Conservation (phyloP, 768 basidiomycete species). For the Lactarius indigo region DNA sequence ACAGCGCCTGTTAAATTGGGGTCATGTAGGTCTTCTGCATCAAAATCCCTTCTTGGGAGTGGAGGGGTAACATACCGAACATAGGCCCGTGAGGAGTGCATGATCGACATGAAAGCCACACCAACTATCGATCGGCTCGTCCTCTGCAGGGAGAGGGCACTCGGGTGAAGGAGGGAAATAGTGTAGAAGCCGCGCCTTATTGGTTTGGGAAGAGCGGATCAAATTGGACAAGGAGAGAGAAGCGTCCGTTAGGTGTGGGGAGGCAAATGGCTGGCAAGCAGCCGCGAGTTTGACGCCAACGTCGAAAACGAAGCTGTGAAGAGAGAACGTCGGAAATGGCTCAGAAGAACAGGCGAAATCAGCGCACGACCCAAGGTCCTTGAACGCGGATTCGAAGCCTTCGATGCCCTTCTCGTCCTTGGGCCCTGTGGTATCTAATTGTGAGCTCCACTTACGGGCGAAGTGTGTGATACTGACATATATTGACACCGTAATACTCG, state of each 20-base stretch:
- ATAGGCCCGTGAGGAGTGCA: constrained; percentile 86
- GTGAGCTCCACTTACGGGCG: neutral
- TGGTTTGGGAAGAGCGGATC: constrained; percentile 74
- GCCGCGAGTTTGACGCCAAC: constrained; percentile 77
- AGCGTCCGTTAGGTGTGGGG: constrained; percentile 60
- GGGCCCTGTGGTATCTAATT: constrained; percentile 51
- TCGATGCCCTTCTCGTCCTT: constrained; percentile 50
- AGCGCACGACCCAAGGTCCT: constrained; percentile 66
- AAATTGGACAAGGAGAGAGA: constrained; percentile 67
- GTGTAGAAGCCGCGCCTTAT: constrained; percentile 92
- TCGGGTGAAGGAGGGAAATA: constrained; percentile 77
- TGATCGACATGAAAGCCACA: constrained; percentile 97
- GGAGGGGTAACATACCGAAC: constrained; percentile 53
- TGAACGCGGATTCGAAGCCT: constrained; percentile 86
- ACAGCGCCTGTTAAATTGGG: constrained; percentile 63
- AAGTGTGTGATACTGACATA: constrained; percentile 53
- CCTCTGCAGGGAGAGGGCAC: constrained; percentile 38
- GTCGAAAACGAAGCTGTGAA: constrained; percentile 66
- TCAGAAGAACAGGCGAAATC: neutral
- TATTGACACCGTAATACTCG: constrained; percentile 85
- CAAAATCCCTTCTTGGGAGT: constrained; percentile 1
- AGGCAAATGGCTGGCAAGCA: constrained; percentile 89
- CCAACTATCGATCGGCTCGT: constrained; percentile 79
- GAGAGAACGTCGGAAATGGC: constrained; percentile 16
- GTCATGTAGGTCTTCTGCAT: neutral